Conservation (phyloP, 2,329 filamentous ascomycete species). For the Sporothrix protearum region DNA sequence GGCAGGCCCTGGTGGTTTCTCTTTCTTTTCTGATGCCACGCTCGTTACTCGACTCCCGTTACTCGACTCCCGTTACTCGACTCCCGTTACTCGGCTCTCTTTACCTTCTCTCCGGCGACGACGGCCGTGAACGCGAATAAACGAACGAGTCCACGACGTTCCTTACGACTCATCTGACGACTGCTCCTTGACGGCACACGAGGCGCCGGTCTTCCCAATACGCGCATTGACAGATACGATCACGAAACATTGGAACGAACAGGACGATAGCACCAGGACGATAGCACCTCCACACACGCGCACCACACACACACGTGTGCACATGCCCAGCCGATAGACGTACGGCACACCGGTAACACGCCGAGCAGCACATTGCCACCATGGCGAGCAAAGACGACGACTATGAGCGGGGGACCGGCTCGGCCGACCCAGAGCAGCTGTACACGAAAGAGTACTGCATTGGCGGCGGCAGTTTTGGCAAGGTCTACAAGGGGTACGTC, state of each 20-base stretch:
- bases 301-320: too few species aligned
- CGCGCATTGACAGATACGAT: not conserved
- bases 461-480: slow-evolving; percentile 94
- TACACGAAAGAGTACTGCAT: slow-evolving; percentile 94
- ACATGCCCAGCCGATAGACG: slow-evolving; percentile 3
- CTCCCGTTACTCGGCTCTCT: not conserved
- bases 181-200: not conserved
- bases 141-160: not conserved
- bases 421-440: slow-evolving; percentile 79
- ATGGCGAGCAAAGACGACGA: slow-evolving; percentile 24
- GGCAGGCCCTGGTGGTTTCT: slow-evolving; percentile 4
- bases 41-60: not conserved
- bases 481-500: slow-evolving; percentile 90
- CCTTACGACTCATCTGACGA: not conserved
- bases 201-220: not conserved
- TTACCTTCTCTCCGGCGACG: not conserved
- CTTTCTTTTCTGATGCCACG: not conserved
- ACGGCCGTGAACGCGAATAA: not conserved
- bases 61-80: not conserved
- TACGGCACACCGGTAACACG: not conserved
- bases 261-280: not conserved
- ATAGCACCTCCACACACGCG: not conserved
- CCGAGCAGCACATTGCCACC: not conserved
- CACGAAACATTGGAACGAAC: not conserved
- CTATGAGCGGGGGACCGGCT: slow-evolving; percentile 48